Evolutionary conservation across 495 filamentous ascomycete genomes (phyloP), one percentile per base, ranked within the genome.

Genomic region (Paragyromitra xinjiangensis): DNA sequence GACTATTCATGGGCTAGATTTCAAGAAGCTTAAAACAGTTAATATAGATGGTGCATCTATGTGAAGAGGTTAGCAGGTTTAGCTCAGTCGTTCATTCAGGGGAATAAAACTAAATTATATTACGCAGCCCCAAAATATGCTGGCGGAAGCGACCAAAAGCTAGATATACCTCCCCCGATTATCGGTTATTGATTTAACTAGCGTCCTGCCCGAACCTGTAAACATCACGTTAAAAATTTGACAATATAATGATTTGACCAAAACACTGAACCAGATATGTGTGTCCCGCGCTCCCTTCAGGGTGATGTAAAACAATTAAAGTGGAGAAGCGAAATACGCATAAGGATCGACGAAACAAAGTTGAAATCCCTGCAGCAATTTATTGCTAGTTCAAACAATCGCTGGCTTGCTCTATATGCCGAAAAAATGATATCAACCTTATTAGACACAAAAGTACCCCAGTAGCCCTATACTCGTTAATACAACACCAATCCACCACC

Each of bases 401-500:
- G 16, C 44, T 3, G 19, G 5, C 19, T 22, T 8, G 19, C n/a
- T 22, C 8, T 9, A 6, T 22, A n/a, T 53, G 19, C 19, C 8
- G 19, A 53, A 7, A 9, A 22, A 8, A 8, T 6, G 6, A 62
- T 12, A 40, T 3, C 2, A 68, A n/a, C 19, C 16, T 19, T 42
- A 29, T 64, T 40, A 64, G 14, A 70, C 59, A 44, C 59, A 72
- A 29, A 75, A 61, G 51, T 64, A 80, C 6, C 79, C 79, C 1
- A 81, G 9, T 2, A 81, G 64, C 44, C 92, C 91, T 39, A 91
- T 77, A 12, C 88, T 88, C n/a, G 88, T 92, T 85, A 91, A 85
- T 61, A 88, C 83, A 11, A 93, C 83, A 14, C 92, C 92, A 71
- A 92, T 84, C 91, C 92, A 93, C 89, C 90, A 91, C 85, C 88